Evolutionary conservation across 345 rosid species (phyloP).

Genomic region (Murraya koenigii): DNA sequence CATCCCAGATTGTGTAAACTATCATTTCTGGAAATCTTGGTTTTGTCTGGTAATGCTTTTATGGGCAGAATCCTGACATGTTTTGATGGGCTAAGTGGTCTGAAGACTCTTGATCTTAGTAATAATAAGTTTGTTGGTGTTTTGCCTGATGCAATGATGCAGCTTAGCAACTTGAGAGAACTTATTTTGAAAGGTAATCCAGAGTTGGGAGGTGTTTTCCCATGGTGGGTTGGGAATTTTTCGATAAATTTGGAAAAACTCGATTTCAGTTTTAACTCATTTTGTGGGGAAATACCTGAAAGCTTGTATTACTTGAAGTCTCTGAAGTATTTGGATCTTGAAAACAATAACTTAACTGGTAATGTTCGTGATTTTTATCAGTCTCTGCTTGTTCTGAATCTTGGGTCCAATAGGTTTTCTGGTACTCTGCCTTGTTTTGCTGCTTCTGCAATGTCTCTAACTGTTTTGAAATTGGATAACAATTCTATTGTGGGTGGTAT

Average conservation of each 20-base stretch:
- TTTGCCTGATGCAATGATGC: conserved; percentile 45
- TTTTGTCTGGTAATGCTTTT: conserved; percentile 55
- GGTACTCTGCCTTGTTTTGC: conserved; percentile 90
- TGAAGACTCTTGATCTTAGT: conserved; percentile 68
- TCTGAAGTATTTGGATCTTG: conserved; percentile 61
- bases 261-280: conserved; percentile 69
- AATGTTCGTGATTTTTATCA: conserved; percentile 60
- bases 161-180: conserved; percentile 53
- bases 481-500: conserved; percentile 81
- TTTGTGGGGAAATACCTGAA: conserved; percentile 61
- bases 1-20: conserved; percentile 62
- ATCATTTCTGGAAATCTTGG: conserved; percentile 46
- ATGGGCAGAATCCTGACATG: conserved; percentile 64
- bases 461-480: conserved; percentile 51
- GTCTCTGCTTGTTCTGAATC: conserved; percentile 57
- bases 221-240: conserved; percentile 68
- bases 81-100: conserved; percentile 49
- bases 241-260: conserved; percentile 55
- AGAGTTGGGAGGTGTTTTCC: conserved; percentile 55
- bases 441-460: conserved; percentile 50
- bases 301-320: conserved; percentile 50
- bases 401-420: conserved; percentile 62
- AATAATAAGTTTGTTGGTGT: conserved; percentile 53
- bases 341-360: conserved; percentile 59
- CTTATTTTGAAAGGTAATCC: conserved; percentile 54